Conservation (phyloP, 2,329 filamentous ascomycete species). For the Penicillium verrucosum region DNA sequence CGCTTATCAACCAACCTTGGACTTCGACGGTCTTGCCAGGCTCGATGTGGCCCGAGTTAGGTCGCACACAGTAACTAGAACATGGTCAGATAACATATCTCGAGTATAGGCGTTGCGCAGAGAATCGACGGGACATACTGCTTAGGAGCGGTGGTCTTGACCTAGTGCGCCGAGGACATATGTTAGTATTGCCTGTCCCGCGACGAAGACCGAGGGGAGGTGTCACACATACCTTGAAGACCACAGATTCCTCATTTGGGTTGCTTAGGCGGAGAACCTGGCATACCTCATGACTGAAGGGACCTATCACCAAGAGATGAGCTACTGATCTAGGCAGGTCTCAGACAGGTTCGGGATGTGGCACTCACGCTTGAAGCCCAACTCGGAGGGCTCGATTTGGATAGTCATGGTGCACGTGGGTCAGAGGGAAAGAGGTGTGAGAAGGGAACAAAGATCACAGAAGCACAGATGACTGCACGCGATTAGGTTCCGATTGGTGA, state of each 20-base stretch:
- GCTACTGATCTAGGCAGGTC: constrained; percentile 2
- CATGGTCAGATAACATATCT: constrained; percentile 20
- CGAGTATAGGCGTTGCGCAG: constrained; percentile 5
- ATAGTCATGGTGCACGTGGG: constrained; percentile 70
- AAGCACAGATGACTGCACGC: constrained; percentile 1
- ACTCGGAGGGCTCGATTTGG: constrained; percentile 85
- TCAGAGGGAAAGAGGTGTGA: not conserved
- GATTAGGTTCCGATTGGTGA: constrained; percentile 10
- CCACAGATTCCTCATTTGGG: constrained; percentile 55
- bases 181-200: constrained; percentile 25
- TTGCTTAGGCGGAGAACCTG: constrained; percentile 60
- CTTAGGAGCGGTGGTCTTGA: constrained; percentile 98
- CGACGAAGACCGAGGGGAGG: constrained; percentile 9
- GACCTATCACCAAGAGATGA: constrained; percentile 46
- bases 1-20: constrained; percentile 60
- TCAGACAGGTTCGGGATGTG: constrained; percentile 5
- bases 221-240: constrained; percentile 57
- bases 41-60: constrained; percentile 94
- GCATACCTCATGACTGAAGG: constrained; percentile 63
- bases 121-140: constrained; percentile 64
- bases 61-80: constrained; percentile 88
- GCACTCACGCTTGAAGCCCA: constrained; percentile 79
- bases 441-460: not conserved
- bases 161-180: constrained; percentile 51
- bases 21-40: constrained; percentile 88